A percentile compares a stretch with the other conserved stretches of the same genome.
phyloP scores from a whole-genome alignment of 2,329 filamentous ascomycete species.

The Phaeosphaeria sp. region DNA sequence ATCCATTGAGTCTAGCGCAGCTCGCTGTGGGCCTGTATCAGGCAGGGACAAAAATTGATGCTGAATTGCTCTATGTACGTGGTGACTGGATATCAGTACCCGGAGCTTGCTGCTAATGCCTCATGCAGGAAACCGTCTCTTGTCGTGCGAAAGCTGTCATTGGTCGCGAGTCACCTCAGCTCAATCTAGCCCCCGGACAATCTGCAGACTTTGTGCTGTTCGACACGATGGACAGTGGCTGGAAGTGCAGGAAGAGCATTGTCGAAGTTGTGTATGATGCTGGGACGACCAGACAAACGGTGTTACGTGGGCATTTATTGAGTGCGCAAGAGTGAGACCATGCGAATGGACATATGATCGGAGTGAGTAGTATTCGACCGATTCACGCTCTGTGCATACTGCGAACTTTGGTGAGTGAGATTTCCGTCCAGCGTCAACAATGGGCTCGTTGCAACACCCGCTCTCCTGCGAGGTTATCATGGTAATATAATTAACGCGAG shows the following conservation, averaged over 20 bases:
- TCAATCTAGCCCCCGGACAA: constrained; percentile 45
- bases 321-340: not conserved
- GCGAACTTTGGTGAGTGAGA: not conserved
- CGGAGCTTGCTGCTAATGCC: constrained; percentile 17
- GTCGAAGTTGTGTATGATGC: constrained; percentile 55
- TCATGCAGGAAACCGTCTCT: constrained; percentile 57
- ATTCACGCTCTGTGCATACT: not conserved
- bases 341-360: not conserved
- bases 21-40: constrained; percentile 72
- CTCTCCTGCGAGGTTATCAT: not conserved
- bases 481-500: not conserved
- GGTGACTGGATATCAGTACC: constrained; percentile 7
- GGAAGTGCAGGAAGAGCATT: constrained; percentile 52
- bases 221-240: constrained; percentile 42
- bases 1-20: constrained; percentile 60
- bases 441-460: not conserved
- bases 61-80: constrained; percentile 64
- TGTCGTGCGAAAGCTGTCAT: constrained; percentile 54
- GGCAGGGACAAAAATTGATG: constrained; percentile 65
- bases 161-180: constrained; percentile 32
- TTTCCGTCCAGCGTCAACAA: not conserved
- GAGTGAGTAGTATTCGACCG: not conserved
- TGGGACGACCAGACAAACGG: constrained; percentile 37
- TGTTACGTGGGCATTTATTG: constrained; percentile 33
- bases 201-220: constrained; percentile 54